Conservation (phyloP, 73 alveolate genomes). For the Breviolum minutum region DNA sequence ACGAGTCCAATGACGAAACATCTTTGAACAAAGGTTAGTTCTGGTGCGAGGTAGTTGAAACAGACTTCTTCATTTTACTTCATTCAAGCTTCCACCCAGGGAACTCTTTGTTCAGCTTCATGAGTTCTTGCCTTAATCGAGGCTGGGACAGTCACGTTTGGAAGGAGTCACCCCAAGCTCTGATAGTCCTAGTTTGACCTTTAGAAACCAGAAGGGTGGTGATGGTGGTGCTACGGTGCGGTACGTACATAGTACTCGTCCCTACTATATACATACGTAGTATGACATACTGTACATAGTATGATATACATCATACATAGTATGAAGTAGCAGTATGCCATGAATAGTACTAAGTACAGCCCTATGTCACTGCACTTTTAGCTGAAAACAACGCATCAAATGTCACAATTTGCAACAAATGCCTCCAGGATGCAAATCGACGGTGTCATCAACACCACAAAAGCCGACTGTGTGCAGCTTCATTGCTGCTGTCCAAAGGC, state of each 20-base stretch:
- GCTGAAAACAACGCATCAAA: not conserved
- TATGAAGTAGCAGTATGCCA: too few species aligned
- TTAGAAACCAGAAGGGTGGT: not conserved
- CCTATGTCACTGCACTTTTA: too few species aligned
- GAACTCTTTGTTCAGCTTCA: constrained; percentile 51
- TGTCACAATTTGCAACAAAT: not conserved
- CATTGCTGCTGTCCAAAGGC: not conserved
- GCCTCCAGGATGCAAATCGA: constrained; percentile 59
- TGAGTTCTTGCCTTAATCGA: constrained; percentile 43
- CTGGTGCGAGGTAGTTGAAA: not conserved
- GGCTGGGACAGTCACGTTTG: too few species aligned
- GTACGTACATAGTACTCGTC: too few species aligned
- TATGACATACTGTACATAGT: too few species aligned
- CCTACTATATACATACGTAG: too few species aligned
- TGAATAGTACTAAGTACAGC: too few species aligned
- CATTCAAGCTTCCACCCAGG: constrained; percentile 40
- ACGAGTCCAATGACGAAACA: not conserved
- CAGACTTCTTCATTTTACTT: not conserved
- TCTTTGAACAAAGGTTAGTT: not conserved
- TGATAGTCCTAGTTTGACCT: too few species aligned
- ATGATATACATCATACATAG: too few species aligned
- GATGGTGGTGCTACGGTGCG: not conserved
- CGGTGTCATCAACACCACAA: constrained; percentile 91
- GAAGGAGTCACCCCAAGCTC: too few species aligned
- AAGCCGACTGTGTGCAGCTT: constrained; percentile 92